Evolutionary conservation across 352 stramenopile genomes (phyloP).

Genomic region (Nannochloropsis limnetica): DNA sequence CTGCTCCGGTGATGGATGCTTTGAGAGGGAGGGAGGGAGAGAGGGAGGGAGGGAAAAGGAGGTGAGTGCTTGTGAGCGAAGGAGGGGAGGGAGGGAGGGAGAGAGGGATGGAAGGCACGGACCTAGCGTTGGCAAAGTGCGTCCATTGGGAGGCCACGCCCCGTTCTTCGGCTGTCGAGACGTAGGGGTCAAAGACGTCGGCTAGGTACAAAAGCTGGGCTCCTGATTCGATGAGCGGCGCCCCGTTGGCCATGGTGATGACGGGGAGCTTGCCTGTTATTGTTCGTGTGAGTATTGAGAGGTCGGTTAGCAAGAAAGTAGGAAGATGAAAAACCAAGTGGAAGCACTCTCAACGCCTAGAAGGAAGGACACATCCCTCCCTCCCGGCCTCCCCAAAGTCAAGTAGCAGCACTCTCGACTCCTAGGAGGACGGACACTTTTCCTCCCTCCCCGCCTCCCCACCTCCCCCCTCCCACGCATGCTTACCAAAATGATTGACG

Average conservation of each 20-base stretch:
- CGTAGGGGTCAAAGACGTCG: background rate
- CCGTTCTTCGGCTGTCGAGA: background rate
- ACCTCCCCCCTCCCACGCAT: background rate
- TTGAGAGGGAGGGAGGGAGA: too few relatives aligned
- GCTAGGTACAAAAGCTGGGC: background rate
- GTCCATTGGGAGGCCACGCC: constrained; percentile 31
- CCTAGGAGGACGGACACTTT: too few relatives aligned
- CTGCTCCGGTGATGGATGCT: too few relatives aligned
- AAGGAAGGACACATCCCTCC: too few relatives aligned
- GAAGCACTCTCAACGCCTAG: background rate
- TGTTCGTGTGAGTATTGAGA: background rate
- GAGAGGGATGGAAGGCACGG: too few relatives aligned
- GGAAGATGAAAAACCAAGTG: background rate
- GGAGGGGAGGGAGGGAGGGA: too few relatives aligned
- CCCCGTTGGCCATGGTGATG: constrained; percentile 1
- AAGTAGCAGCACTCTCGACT: background rate
- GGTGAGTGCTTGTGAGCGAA: too few relatives aligned
- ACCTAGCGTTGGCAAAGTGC: constrained; percentile 28
- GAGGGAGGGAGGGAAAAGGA: too few relatives aligned
- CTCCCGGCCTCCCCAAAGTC: background rate
- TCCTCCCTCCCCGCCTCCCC: too few relatives aligned
- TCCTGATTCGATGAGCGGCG: constrained; percentile 12
- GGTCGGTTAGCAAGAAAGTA: background rate
- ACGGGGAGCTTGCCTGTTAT: constrained; percentile 24
- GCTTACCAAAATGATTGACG: constrained; percentile 20